These are phyloP conservation scores for Fonsecaea monophora DNA, from an alignment of 2,329 filamentous ascomycete genomes.

Conservation along the genomic window DNA sequence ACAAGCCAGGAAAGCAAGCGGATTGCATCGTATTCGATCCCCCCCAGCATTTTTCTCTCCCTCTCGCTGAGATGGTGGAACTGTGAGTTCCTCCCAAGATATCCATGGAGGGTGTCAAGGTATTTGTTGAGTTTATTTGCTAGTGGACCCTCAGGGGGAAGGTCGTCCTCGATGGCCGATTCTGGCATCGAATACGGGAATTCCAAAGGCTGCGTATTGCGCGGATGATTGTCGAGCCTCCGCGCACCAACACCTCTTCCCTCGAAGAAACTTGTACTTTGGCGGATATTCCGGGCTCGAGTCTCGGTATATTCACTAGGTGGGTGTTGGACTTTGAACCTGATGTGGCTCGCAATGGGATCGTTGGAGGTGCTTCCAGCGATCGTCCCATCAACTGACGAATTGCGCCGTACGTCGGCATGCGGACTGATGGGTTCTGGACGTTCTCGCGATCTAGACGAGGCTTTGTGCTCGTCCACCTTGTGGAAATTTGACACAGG, in stretches of 20 bases:
- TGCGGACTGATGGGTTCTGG: not conserved
- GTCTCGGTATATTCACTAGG: slow-evolving; percentile 14
- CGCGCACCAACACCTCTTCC: slow-evolving; percentile 36
- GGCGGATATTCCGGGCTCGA: slow-evolving; percentile 15
- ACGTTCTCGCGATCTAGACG: not conserved
- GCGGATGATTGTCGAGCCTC: slow-evolving; percentile 33
- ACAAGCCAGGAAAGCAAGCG: slow-evolving; percentile 38
- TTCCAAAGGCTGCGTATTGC: slow-evolving; percentile 25
- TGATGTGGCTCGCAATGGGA: slow-evolving; percentile 23
- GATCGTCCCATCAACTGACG: not conserved
- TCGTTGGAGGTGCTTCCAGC: not conserved
- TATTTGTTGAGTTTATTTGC: slow-evolving; percentile 34
- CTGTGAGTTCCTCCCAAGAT: slow-evolving; percentile 56
- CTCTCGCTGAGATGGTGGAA: slow-evolving; percentile 55
- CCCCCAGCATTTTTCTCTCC: slow-evolving; percentile 52
- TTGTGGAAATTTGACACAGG: slow-evolving; percentile 14
- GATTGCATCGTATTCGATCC: slow-evolving; percentile 53
- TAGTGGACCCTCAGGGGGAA: slow-evolving; percentile 1
- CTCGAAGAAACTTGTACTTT: slow-evolving; percentile 31
- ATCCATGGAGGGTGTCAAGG: slow-evolving; percentile 38
- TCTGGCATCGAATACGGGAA: not conserved
- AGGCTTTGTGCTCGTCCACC: slow-evolving; percentile 9
- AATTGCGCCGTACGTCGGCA: not conserved
- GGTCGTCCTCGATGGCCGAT: slow-evolving; percentile 19
- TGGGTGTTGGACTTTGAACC: slow-evolving; percentile 25